phyloP scores from a whole-genome alignment of 768 basidiomycete genomes.

The Rubroboletus satanas region DNA sequence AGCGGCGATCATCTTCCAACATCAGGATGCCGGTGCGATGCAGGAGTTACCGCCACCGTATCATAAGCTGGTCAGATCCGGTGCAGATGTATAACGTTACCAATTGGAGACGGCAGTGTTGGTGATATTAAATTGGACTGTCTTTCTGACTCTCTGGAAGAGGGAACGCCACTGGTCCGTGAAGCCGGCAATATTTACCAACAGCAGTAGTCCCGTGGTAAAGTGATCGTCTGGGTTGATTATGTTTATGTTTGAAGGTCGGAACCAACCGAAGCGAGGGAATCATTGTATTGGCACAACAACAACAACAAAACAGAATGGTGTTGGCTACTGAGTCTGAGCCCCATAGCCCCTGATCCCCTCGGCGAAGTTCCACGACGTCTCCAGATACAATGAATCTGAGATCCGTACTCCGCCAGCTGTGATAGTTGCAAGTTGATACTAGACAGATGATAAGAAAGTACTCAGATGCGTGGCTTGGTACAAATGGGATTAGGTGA shows the following conservation, averaged over 20 bases:
- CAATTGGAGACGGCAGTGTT: not conserved
- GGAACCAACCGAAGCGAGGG: not conserved
- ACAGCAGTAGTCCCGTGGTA: not conserved
- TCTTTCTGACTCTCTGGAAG: not conserved
- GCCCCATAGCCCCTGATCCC: conserved; percentile 87
- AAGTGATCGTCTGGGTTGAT: not conserved
- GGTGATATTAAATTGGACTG: not conserved
- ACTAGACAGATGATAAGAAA: conserved; percentile 46
- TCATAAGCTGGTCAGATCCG: conserved; percentile 9
- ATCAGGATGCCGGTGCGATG: conserved; percentile 16
- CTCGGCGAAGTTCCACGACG: conserved; percentile 91
- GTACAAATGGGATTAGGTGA: not conserved
- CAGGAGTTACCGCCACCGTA: conserved; percentile 29
- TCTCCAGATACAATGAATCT: conserved; percentile 70
- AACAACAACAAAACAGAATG: not conserved
- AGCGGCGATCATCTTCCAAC: conserved; percentile 10
- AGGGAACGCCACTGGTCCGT: not conserved
- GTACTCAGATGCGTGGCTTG: not conserved
- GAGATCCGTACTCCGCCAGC: conserved; percentile 73
- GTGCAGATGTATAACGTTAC: not conserved
- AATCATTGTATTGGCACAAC: conserved; percentile 9
- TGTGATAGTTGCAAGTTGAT: conserved; percentile 91
- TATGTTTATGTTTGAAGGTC: not conserved
- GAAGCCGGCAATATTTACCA: not conserved
- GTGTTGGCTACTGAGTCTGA: conserved; percentile 65